These are phyloP conservation scores for Amaranthus palmeri DNA, from an alignment of 148 eudicot species.

Conservation along the genomic window DNA sequence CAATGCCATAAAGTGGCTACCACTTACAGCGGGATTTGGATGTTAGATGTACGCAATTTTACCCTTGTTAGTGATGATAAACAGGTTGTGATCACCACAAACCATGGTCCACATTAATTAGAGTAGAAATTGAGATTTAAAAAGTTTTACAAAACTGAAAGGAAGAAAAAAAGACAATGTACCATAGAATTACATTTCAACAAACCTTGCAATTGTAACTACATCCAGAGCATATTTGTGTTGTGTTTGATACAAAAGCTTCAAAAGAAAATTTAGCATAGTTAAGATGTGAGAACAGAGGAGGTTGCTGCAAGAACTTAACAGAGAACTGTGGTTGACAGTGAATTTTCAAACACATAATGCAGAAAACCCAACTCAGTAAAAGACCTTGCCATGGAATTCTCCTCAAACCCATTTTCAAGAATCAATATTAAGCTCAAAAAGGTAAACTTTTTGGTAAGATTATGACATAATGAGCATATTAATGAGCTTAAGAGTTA, in stretches of 20 bases:
- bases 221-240: slow-evolving; percentile 40
- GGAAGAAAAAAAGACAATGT: not conserved
- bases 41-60: no score
- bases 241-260: slow-evolving; percentile 40
- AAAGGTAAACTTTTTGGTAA: slow-evolving; percentile 9
- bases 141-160: no score
- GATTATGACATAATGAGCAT: slow-evolving; percentile 1
- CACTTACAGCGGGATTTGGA: no score
- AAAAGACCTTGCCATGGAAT: slow-evolving; percentile 35
- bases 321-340: slow-evolving; percentile 50
- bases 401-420: slow-evolving; percentile 42
- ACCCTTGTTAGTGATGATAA: no score
- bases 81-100: no score
- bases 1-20: no score
- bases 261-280: slow-evolving; percentile 63
- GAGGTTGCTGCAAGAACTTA: slow-evolving; percentile 58
- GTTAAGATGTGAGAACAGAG: slow-evolving; percentile 40
- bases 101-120: no score
- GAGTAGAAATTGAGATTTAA: no score
- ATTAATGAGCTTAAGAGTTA: slow-evolving; percentile 15
- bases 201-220: slow-evolving; percentile 72
- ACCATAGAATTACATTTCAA: not conserved
- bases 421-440: slow-evolving; percentile 10
- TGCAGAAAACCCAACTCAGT: slow-evolving; percentile 43
- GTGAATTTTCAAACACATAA: slow-evolving; percentile 32